Evolutionary conservation across 2,329 filamentous ascomycete species (phyloP).

Genomic region (Cytospora chrysosperma): DNA sequence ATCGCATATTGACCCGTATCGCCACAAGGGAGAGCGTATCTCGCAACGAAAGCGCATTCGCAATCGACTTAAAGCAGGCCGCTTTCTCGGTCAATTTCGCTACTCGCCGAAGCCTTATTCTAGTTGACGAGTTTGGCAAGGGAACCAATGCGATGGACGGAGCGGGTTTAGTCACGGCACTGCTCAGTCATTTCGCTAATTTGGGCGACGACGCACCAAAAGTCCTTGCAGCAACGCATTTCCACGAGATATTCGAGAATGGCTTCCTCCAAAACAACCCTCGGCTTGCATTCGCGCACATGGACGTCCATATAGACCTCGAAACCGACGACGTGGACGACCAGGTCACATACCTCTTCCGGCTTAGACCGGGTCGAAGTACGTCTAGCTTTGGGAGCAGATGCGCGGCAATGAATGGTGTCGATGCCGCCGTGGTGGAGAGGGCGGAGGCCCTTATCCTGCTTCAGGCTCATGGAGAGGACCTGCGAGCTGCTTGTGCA

Average conservation of each 20-base stretch:
- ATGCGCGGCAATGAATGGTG: constrained; percentile 85
- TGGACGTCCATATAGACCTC: constrained; percentile 65
- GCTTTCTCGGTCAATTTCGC: constrained; percentile 72
- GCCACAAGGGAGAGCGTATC: constrained; percentile 67
- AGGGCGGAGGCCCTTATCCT: constrained; percentile 73
- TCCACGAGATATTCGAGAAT: constrained; percentile 71
- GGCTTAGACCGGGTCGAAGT: constrained; percentile 64
- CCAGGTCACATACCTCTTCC: constrained; percentile 74
- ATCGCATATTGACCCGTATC: constrained; percentile 87
- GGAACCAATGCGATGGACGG: constrained; percentile 60
- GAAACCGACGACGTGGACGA: constrained; percentile 52
- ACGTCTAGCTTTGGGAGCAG: constrained; percentile 79
- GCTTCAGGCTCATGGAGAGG: constrained; percentile 69
- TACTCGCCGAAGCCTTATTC: constrained; percentile 72
- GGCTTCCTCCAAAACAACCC: constrained; percentile 52
- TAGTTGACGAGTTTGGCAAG: constrained; percentile 91
- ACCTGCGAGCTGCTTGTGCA: constrained; percentile 72
- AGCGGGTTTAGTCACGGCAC: constrained; percentile 56
- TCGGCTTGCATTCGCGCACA: constrained; percentile 62
- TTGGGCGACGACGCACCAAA: constrained; percentile 50
- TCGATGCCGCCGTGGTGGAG: constrained; percentile 68
- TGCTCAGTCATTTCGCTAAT: constrained; percentile 56
- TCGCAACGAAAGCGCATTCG: constrained; percentile 60
- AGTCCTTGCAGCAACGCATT: constrained; percentile 62
- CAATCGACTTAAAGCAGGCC: constrained; percentile 84